These are phyloP conservation scores for Spergularia azorica DNA, from an alignment of 179 eudicot genomes.

Conservation along the genomic window DNA sequence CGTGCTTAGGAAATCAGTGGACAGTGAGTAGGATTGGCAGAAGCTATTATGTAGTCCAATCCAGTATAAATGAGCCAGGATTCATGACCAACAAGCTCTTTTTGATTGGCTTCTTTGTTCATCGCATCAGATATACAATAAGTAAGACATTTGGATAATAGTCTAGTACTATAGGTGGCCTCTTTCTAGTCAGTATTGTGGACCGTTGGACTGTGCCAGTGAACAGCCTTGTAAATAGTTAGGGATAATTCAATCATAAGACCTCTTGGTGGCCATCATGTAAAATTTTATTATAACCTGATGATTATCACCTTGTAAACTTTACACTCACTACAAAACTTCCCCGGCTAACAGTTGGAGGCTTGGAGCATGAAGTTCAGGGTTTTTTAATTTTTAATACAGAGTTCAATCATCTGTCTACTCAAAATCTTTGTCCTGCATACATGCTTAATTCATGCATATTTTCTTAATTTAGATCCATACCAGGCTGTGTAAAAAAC, in stretches of 20 bases:
- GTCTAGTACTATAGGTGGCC: not conserved
- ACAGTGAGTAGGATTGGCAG: not conserved
- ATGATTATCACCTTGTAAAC: not conserved
- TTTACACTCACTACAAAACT: not conserved
- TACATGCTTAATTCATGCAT: conserved; percentile 1
- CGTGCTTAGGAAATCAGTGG: not conserved
- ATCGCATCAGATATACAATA: not conserved
- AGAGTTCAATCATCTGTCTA: not conserved
- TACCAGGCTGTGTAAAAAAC: too few species aligned
- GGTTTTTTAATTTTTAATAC: not conserved
- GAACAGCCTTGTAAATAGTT: not conserved
- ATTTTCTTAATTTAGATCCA: not conserved
- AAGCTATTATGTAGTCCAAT: not conserved
- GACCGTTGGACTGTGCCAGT: not conserved
- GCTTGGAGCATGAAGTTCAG: not conserved
- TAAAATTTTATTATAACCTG: not conserved
- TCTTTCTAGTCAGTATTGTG: not conserved
- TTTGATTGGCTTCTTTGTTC: not conserved
- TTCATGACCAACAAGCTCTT: not conserved
- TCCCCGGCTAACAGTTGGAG: not conserved
- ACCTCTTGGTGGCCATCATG: not conserved
- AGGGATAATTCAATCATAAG: not conserved
- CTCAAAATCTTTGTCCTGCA: not conserved
- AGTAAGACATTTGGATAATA: not conserved
- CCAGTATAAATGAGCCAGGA: not conserved